Conservation (phyloP, 2,329 filamentous ascomycete genomes). For the Periconia sp. region DNA sequence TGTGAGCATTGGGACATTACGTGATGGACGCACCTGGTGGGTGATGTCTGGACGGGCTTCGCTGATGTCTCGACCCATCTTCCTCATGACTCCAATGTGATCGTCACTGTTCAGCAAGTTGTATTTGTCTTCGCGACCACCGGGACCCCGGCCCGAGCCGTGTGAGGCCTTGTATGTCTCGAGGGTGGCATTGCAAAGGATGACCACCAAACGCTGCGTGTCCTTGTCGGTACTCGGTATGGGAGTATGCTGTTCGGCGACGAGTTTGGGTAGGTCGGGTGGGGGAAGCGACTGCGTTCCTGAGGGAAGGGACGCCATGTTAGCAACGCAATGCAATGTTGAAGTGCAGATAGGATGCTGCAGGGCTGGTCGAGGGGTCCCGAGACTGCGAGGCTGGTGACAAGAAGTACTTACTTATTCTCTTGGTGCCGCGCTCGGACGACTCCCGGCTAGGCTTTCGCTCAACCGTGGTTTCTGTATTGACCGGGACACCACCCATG, state of each 20-base stretch:
- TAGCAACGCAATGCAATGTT: constrained; percentile 23
- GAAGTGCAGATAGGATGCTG: constrained; percentile 2
- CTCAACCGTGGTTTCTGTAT: constrained; percentile 26
- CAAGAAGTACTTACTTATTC: constrained; percentile 41
- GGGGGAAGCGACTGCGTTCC: constrained; percentile 91
- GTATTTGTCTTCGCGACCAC: constrained; percentile 89
- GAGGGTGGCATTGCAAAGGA: constrained; percentile 94
- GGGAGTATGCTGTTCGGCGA: constrained; percentile 88
- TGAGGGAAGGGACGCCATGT: constrained; percentile 27
- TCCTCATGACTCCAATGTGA: constrained; percentile 98
- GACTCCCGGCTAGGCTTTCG: constrained; percentile 38
- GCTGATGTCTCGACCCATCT: constrained; percentile 99
- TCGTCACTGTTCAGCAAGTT: constrained; percentile 98
- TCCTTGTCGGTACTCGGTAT: constrained; percentile 89
- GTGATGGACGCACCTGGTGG: constrained; percentile 76
- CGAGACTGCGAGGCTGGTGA: not conserved
- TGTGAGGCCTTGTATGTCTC: constrained; percentile 95
- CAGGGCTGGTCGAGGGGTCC: no score
- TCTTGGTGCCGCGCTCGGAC: constrained; percentile 43
- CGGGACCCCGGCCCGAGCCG: constrained; percentile 66
- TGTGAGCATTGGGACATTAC: constrained; percentile 6
- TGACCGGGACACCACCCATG: constrained; percentile 25
- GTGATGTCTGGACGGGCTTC: constrained; percentile 98
- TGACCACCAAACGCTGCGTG: constrained; percentile 88
- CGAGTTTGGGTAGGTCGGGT: constrained; percentile 85